Evolutionary conservation across 257 asterid species (phyloP), one percentile per base, ranked within the genome.

Genomic region (Gynochthodes officinalis): DNA sequence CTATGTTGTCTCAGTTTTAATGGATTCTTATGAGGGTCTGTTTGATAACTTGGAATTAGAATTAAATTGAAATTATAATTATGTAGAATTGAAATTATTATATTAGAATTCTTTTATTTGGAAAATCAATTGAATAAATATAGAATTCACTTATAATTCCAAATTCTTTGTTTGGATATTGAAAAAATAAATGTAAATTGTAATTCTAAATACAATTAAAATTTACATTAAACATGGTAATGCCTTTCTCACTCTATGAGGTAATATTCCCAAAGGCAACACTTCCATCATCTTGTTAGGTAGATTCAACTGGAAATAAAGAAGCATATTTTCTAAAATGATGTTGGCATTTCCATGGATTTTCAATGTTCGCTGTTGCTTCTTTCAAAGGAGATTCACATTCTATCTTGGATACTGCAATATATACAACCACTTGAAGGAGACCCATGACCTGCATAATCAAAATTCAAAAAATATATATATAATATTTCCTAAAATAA

Each of bases 331-430:
- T 83, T 77, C 78, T 79, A 87, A 87, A 66, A 62, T 39, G 46
- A 77, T 81, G 40, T 67, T 64, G 53, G 78, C 72, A 79, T 81
- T 75, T 71, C 76, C 96, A 80, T 57, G 86, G 79, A 72, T 64
- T 81, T 73, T 82, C 88, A 44, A 85, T 62, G 14, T 67, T 69
- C 54, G 79, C 67, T 60, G 84, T 78, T 52, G 83, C 78, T 79
- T 93, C 96, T 78, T 82, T 92, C 57, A 86, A 50, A 80, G 73
- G 87, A 73, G 90, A 75, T 75, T 82, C 87, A 76, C 53, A 65
- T 62, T 86, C 93, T 58, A 83, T 79, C 81, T 94, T 90, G 86
- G 95, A 86, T 40, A 96, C 96, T 8, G 98, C 99, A 76, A 95
- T 90, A 61, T 77, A 80, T 60, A 94, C 95, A 72, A 94, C 87